These are phyloP conservation scores for Diddensiella transvaalensis DNA, from an alignment of 805 yeast species.

Conservation along the genomic window DNA sequence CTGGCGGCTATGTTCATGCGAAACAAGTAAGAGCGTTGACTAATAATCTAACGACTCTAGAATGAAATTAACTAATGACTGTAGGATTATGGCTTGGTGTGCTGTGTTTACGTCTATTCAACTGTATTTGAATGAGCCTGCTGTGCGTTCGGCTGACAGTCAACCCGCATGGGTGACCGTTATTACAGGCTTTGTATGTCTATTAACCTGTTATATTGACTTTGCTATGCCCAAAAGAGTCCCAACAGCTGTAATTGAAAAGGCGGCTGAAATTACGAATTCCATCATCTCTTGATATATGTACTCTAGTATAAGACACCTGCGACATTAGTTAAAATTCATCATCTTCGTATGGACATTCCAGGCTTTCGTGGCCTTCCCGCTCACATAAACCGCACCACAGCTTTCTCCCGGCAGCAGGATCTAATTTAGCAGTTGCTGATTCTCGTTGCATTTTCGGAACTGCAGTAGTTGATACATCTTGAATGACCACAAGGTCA, in stretches of 20 bases:
- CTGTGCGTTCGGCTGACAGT: conserved; percentile 16
- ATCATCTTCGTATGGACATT: conserved; percentile 83
- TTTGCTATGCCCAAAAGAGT: conserved; percentile 31
- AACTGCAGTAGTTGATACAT: background rate
- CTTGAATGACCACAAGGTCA: background rate
- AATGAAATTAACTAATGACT: background rate
- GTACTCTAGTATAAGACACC: background rate
- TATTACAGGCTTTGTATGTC: conserved; percentile 31
- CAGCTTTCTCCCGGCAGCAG: conserved; percentile 65
- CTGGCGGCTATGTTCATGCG: conserved; percentile 38
- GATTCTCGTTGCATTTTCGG: conserved; percentile 7
- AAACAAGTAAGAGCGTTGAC: conserved; percentile 27
- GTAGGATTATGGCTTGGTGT: conserved; percentile 34
- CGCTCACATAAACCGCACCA: conserved; percentile 96
- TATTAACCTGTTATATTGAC: conserved; percentile 34
- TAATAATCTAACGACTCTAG: background rate
- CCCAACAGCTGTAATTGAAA: conserved; percentile 8
- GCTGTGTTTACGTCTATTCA: conserved; percentile 36
- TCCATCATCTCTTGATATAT: background rate
- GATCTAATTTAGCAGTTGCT: conserved; percentile 48
- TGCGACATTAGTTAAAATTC: no score
- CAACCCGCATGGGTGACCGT: conserved; percentile 32
- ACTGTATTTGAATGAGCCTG: conserved; percentile 32
- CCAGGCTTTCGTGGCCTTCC: conserved; percentile 80
- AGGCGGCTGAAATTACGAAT: background rate